Evolutionary conservation across 192 early-diverging fungal genomes (phyloP).

Genomic region (Gamsiella multidivaricata): DNA sequence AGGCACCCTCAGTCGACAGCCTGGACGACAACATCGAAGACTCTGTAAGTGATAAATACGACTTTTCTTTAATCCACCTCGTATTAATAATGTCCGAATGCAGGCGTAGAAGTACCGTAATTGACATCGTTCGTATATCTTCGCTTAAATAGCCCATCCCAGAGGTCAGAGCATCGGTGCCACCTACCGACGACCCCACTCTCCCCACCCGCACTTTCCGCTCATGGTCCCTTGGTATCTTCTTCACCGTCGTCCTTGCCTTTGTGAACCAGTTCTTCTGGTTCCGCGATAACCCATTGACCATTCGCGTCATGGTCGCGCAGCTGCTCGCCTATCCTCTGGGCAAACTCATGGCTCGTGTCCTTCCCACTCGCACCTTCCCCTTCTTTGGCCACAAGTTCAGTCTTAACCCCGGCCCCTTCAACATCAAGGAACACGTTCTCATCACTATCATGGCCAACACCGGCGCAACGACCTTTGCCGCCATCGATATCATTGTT

Average conservation of each 20-base stretch:
- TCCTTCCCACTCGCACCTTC: conserved; percentile 67
- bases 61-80: no score
- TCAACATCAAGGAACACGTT: conserved; percentile 91
- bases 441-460: conserved; percentile 83
- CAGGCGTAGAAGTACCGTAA: no score
- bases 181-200: conserved; percentile 74
- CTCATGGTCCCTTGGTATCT: conserved; percentile 76
- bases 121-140: background rate
- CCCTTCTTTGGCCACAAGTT: conserved; percentile 60
- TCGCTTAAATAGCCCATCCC: conserved; percentile 68
- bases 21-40: conserved; percentile 48
- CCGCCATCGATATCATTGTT: conserved; percentile 81
- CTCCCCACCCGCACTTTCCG: conserved; percentile 80
- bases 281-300: conserved; percentile 86
- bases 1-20: conserved; percentile 20
- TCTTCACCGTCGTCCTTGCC: conserved; percentile 70
- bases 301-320: conserved; percentile 75
- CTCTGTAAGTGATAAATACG: conserved; percentile 50
- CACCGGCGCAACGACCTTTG: conserved; percentile 73
- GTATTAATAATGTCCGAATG: background rate
- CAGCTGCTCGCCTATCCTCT: conserved; percentile 81
- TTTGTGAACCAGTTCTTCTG: conserved; percentile 88
- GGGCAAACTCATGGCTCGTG: conserved; percentile 71
- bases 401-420: conserved; percentile 84
- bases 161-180: conserved; percentile 75